Conservation (phyloP, 805 yeast species). For the Candida michaelii region DNA sequence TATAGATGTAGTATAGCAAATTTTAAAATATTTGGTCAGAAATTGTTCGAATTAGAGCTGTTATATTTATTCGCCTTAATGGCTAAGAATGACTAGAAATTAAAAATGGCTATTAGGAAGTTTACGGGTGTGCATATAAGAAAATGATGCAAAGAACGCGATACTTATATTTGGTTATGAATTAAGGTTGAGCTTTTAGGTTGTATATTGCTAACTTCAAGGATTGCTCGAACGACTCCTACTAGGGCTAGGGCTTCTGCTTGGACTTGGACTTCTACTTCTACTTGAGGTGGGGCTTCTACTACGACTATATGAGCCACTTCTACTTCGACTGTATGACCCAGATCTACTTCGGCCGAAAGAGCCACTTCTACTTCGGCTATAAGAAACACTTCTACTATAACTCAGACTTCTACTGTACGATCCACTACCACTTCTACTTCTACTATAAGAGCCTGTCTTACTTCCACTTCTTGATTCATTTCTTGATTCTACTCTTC, state of each 20-base stretch:
- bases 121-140: constrained; percentile 2
- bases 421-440: constrained; percentile 15
- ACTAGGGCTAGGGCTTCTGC: too few relatives aligned
- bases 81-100: not conserved
- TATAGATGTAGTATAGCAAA: not conserved
- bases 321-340: constrained; percentile 7
- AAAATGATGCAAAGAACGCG: not conserved
- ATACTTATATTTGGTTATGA: not conserved
- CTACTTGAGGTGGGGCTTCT: not conserved
- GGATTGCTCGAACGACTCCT: not conserved
- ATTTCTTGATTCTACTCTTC: constrained; percentile 16
- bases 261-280: constrained; percentile 2
- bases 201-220: not conserved
- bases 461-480: constrained; percentile 14
- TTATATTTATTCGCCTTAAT: not conserved
- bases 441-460: constrained; percentile 16
- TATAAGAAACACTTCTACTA: constrained; percentile 15
- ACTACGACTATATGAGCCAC: not conserved
- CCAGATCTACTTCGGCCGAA: constrained; percentile 3
- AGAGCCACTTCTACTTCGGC: constrained; percentile 7
- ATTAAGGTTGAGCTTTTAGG: not conserved
- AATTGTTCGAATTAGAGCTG: not conserved
- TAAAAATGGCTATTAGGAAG: constrained; percentile 4
- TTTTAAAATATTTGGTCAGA: not conserved
- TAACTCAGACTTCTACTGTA: constrained; percentile 22